Evolutionary conservation across 2,329 filamentous ascomycete genomes (phyloP), one percentile per base, ranked within the genome.

Genomic region (Talaromyces albobiverticillius): DNA sequence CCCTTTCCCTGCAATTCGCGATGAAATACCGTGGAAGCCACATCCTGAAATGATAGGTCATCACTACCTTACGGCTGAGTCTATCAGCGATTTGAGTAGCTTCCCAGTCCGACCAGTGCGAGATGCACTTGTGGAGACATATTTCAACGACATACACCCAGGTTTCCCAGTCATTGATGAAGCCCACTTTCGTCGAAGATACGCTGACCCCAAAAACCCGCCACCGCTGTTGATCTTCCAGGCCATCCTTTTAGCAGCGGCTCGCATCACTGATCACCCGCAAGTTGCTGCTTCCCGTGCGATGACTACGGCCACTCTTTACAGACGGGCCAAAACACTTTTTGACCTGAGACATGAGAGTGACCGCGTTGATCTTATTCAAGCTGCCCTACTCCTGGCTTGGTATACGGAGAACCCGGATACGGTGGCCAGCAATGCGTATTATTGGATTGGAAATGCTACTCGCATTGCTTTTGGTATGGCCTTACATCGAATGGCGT

Each of bases 181-280:
- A 38, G 51, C 54, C 9, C 49, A 50, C 16, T 65, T 63, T 51
- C 54, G 53, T n/a, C 38, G 26, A 13, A 32, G 42, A 16, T 61
- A 58, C n/a, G 16, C 31, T 3, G 41, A 57, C 29, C 46, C 53
- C 6, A 48, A 55, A 16, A 57, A 60, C 14, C 62, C 61, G 4
- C 64, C 65, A 3, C 58, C 64, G 9, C 54, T 69, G 7, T 49
- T 69, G n/a, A 51, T 67, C 13, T 57, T 68, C 8, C 66, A 69
- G 45, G 53, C 59, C 7, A 60, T 69, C 2, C 57, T 68, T n/a
- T 53, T 67, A 2, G 66, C 61, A 3, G 50, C 41, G 62, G 63
- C 13, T 59, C 64, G 25, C 64, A 64, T 62, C 9, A 61, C 52
- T 22, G 45, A 40, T 8, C 63, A 67, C 49, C 65, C 61, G 2